These are phyloP conservation scores for Penicillium verhagenii DNA, from an alignment of 495 filamentous ascomycete genomes.

Conservation along the genomic window DNA sequence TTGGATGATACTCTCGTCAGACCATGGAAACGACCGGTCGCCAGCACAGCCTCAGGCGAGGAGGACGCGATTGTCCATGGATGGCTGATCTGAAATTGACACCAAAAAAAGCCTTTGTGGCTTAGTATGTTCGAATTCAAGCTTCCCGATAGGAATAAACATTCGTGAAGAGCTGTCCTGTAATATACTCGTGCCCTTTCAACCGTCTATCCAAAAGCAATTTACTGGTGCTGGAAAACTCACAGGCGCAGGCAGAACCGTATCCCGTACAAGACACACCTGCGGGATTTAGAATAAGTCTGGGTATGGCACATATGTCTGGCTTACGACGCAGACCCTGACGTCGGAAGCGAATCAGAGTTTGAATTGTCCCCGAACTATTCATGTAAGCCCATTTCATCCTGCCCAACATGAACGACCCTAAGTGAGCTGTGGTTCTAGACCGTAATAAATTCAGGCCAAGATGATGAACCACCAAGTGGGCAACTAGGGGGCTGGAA, in stretches of 20 bases:
- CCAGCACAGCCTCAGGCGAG: too few relatives aligned
- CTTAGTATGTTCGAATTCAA: too few relatives aligned
- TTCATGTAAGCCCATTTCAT: background rate
- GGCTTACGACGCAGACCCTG: background rate
- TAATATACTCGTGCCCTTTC: too few relatives aligned
- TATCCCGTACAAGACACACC: background rate
- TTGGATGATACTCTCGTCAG: too few relatives aligned
- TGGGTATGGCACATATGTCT: background rate
- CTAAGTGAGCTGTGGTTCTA: background rate
- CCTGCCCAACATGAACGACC: background rate
- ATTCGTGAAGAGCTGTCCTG: too few relatives aligned
- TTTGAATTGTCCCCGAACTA: background rate
- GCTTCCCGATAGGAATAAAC: too few relatives aligned
- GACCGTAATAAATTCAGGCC: background rate
- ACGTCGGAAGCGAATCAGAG: background rate
- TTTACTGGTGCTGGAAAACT: background rate
- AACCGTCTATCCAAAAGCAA: too few relatives aligned
- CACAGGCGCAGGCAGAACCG: background rate
- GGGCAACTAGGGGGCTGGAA: background rate
- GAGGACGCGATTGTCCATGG: too few relatives aligned
- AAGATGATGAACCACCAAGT: background rate
- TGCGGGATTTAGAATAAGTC: background rate
- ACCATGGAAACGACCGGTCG: too few relatives aligned
- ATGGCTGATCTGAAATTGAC: too few relatives aligned
- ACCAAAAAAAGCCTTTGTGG: too few relatives aligned